Evolutionary conservation across 1,284 basidiomycete genomes (phyloP), one percentile per base, ranked within the genome.

Genomic region (Sanguinoderma infundibulare): DNA sequence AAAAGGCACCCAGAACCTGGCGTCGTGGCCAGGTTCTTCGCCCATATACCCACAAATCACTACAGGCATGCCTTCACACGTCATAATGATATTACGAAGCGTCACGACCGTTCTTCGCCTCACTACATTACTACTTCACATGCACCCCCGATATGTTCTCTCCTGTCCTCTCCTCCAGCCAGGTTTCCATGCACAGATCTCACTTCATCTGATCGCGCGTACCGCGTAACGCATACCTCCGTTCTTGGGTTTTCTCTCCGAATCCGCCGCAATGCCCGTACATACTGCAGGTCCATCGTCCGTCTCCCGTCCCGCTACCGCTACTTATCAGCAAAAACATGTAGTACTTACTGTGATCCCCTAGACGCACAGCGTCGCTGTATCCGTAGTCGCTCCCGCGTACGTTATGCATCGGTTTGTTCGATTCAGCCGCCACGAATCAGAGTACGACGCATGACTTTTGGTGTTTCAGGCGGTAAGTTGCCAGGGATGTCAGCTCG

Each of bases 61-160:
- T 32, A 15, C 30, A 20, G 1, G 32, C 34, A 28, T 36, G 12
- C 34, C 34, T 26, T 28, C 39, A 20, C 30, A 46, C 32, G 22
- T 35, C 44, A 34, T n/a, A n/a, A n/a, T n/a, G n/a, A n/a, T 17
- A 15, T 46, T 15, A 55, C 28, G 44, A 49, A n/a, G 30, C 22
- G 4, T 22, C 20, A 17, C 17, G n/a, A 30, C 10, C 6, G 8
- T 6, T 30, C 55, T 6, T 22, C n/a, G 17, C 22, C 4, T 22
- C n/a, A 9, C 22, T 51, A 57, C 55, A 50, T 36, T 57, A 57
- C 47, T 57, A 57, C 47, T 32, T 55, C 54, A 22, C 55, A 57
- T 49, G 44, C 34, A 22, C 22, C 35, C 15, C 36, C 36, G 36
- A 50, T 51, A 51, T 34, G 55, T 50, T 26, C 20, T 8, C 44